Evolutionary conservation across 1,139 yeast species (phyloP).

Genomic region (Zygoascus sp.): DNA sequence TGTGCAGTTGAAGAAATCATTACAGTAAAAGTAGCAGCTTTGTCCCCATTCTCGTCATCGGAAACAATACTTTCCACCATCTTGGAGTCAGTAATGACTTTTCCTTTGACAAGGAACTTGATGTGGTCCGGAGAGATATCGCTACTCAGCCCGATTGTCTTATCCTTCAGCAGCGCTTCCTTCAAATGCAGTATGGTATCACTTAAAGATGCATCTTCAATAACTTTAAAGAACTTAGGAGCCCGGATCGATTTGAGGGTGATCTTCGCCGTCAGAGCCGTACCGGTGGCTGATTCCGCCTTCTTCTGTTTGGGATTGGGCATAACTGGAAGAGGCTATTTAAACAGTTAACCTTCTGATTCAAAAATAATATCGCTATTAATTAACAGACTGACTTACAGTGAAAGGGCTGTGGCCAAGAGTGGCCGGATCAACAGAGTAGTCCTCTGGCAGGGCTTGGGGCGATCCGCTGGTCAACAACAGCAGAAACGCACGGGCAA

Average conservation of each 20-base stretch:
- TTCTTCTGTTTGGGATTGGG: slow-evolving; percentile 20
- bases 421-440: slow-evolving; percentile 11
- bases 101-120: slow-evolving; percentile 30
- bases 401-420: slow-evolving; percentile 14
- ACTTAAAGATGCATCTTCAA: slow-evolving; percentile 20
- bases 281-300: slow-evolving; percentile 3
- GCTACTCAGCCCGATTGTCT: slow-evolving; percentile 21
- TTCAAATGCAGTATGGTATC: slow-evolving; percentile 29
- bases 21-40: slow-evolving; percentile 23
- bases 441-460: slow-evolving; percentile 16
- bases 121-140: slow-evolving; percentile 24
- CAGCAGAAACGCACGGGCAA: slow-evolving; percentile 17
- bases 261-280: slow-evolving; percentile 18
- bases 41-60: slow-evolving; percentile 17
- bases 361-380: too few relatives aligned
- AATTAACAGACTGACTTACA: slow-evolving; percentile 1
- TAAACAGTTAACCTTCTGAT: too few relatives aligned
- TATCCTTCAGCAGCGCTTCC: slow-evolving; percentile 28
- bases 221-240: slow-evolving; percentile 30
- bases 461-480: slow-evolving; percentile 14
- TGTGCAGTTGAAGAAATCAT: slow-evolving; percentile 18
- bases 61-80: slow-evolving; percentile 15
- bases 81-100: slow-evolving; percentile 30
- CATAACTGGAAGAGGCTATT: slow-evolving; percentile 18
- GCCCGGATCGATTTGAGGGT: slow-evolving; percentile 29